Evolutionary conservation across 768 basidiomycete species (phyloP).

Genomic region (Rhizopogon sp.): DNA sequence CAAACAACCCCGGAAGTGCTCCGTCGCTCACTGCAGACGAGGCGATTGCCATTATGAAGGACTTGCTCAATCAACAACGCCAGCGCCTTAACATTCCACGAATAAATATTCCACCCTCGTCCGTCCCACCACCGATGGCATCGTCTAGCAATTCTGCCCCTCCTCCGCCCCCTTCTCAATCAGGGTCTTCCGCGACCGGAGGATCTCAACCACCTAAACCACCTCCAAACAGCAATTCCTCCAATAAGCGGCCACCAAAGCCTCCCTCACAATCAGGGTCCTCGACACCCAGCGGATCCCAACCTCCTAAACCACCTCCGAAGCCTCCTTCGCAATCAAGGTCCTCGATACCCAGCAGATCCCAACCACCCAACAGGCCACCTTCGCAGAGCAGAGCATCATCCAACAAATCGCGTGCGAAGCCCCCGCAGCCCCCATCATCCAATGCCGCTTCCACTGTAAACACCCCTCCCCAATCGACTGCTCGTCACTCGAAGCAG

Average conservation of each 20-base stretch:
- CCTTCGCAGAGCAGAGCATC: background rate
- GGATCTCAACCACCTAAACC: constrained; percentile 15
- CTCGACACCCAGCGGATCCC: constrained; percentile 1
- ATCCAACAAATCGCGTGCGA: background rate
- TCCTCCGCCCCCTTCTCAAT: constrained; percentile 18
- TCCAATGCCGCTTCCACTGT: constrained; percentile 1
- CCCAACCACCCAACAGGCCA: background rate
- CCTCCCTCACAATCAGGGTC: constrained; percentile 7
- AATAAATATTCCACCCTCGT: background rate
- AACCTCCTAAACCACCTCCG: constrained; percentile 2
- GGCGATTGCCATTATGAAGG: constrained; percentile 22
- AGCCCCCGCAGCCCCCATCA: constrained; percentile 1
- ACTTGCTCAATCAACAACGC: constrained; percentile 20
- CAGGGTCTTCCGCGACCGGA: constrained; percentile 12
- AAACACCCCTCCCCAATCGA: background rate
- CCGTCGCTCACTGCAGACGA: constrained; percentile 22
- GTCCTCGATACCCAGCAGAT: constrained; percentile 1
- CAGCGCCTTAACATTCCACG: constrained; percentile 19
- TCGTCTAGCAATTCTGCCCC: constrained; percentile 15
- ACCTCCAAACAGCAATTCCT: background rate
- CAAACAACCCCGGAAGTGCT: constrained; percentile 8
- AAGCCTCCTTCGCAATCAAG: constrained; percentile 9
- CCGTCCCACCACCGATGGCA: constrained; percentile 7
- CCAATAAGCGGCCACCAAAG: constrained; percentile 6
- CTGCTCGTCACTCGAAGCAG: background rate